Evolutionary conservation across 495 filamentous ascomycete genomes (phyloP), one percentile per base, ranked within the genome.

Genomic region (Penicillium canescens): DNA sequence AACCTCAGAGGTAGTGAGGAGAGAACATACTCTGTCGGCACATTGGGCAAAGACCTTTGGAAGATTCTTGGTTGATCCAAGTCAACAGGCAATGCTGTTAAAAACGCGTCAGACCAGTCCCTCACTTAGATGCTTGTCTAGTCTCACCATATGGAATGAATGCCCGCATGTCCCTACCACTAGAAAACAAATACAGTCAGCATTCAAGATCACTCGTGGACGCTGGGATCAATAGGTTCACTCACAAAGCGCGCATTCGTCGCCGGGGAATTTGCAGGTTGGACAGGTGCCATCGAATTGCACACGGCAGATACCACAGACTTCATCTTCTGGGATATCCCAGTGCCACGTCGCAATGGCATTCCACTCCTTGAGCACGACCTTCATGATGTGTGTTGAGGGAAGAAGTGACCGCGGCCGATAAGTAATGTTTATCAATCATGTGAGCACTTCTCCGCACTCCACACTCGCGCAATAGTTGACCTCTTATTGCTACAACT

Each of bases 211-310:
- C 21, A 23, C 31, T 26, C 16, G 10, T 26, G n/a, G 12, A 24
- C 14, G 6, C 26, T 9, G 33, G 49, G 18, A 47, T 40, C 33
- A 50, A 35, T 53, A 28, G 42, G 11, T 3, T 35, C 20, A 77
- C 90, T 71, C 75, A 97, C 94, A 72, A 42, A 99, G 77, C 21
- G 88, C 84, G 73, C 94, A 99, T 62, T 97, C 93, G 63, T 99
- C 94, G 21, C 94, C 94, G 14, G 94, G 94, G 67, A 89, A 97
- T 80, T 96, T 96, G 85, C 94, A 99, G 47, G 91, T 92, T 20
- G 93, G 91, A 73, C 94, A 99, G 10, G 94, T 97, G 21, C 92
- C 91, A 65, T 99, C 94, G 69, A 97, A 99, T 66, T 96, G 91
- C 24, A 95, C 89, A 66, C 93, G 92, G 78, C 94, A 99, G 74